Conservation (phyloP, 805 yeast genomes). For the Scheffersomyces coipomensis region DNA sequence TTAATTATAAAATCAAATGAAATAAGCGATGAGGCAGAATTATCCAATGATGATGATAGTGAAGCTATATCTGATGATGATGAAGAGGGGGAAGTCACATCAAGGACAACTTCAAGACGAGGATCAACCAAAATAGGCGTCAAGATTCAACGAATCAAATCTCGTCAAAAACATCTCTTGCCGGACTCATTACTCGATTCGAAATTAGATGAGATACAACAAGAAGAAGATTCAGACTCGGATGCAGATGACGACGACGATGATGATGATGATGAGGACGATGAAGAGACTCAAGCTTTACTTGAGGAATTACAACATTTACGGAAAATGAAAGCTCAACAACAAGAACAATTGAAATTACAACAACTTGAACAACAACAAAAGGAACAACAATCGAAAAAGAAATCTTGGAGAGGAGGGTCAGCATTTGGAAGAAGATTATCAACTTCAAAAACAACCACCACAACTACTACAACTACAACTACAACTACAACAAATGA, state of each 20-base stretch:
- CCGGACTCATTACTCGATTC: no score
- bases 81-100: neutral
- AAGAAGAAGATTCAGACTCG: no score
- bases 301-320: slow-evolving; percentile 14
- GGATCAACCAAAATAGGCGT: no score
- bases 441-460: neutral
- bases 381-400: slow-evolving; percentile 11
- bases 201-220: no score
- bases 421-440: neutral
- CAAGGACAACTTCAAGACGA: no score
- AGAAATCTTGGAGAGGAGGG: neutral
- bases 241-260: slow-evolving; percentile 1
- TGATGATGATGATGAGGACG: slow-evolving; percentile 6
- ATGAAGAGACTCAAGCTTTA: slow-evolving; percentile 15
- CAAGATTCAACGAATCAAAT: no score
- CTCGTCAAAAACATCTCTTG: no score
- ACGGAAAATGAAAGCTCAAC: slow-evolving; percentile 9
- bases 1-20: neutral
- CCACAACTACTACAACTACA: slow-evolving; percentile 7
- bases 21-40: no score
- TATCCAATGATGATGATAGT: neutral
- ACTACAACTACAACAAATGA: slow-evolving; percentile 1
- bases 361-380: slow-evolving; percentile 6
- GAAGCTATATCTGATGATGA: neutral
- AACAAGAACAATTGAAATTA: slow-evolving; percentile 4